Base-by-base conservation (phyloP, 768 basidiomycete species). In the Rhodotorula paludigena region DNA sequence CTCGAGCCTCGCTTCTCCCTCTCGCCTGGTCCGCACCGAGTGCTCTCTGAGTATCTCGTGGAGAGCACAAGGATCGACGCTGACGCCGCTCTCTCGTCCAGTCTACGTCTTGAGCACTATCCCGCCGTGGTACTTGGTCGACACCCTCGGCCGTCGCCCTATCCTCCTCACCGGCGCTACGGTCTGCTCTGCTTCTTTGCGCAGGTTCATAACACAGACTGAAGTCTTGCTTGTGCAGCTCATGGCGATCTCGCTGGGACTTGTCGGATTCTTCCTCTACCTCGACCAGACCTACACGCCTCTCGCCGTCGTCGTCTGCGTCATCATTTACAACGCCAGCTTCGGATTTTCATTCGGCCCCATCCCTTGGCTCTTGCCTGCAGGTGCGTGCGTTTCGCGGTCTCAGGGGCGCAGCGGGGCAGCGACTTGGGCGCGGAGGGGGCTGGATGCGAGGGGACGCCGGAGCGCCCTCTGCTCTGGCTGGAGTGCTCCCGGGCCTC, bases 181-280 rank as follows among this genome's bases (percentile, higher is more conserved):
- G 15, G 80, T 69, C 14, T 21, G n/a, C 7, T 12, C 51, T 89
- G 20, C 88, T 90, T 76, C 30, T 85, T 80, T 11, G 3, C 63
- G n/a, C 36, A 23, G 23, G 32, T 30, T 45, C 41, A 20, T 28
- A 16, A 12, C n/a, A 0, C 28, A 12, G 28, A 16, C 30, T 36
- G 14, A 56, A 8, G 16, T 25, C 16, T 28, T 10, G 28, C 32
- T 8, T 28, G 2, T 10, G 32, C 39, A 63, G 61, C 28, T 71
- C 86, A 96, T 94, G 92, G 88, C 87, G 21, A 77, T 86, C 39
- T 82, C 92, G 1, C 81, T 97, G 21, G 83, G 84, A 20, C 81
- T 88, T 30, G 90, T 89, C 5, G 93, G 92, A 23, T 92, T 87
- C 85, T 96, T 89, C 86, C 89, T 96, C 85, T 89, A 89, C 75